Evolutionary conservation across 345 rosid species (phyloP).

Genomic region (Excoecaria agallocha): DNA sequence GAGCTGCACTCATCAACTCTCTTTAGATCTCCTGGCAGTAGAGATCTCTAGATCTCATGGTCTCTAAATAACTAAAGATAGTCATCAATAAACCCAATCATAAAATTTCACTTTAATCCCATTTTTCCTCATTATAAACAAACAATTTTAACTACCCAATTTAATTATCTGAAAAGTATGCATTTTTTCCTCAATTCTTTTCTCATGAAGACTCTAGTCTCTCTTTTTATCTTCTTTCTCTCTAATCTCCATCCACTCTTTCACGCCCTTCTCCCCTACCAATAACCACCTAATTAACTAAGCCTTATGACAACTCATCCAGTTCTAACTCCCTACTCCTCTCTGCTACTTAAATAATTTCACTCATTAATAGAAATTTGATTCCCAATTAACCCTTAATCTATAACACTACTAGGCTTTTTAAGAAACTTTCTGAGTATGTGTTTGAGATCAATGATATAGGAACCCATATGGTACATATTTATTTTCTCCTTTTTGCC

Average conservation of each 20-base stretch:
- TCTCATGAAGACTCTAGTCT: slow-evolving; percentile 27
- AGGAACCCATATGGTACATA: slow-evolving; percentile 76
- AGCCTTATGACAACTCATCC: slow-evolving; percentile 48
- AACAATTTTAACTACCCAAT: no score
- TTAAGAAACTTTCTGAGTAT: slow-evolving; percentile 60
- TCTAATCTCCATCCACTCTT: slow-evolving; percentile 8
- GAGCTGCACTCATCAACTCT: no score
- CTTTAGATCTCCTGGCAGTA: no score
- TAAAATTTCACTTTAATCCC: neutral
- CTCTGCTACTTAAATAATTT: slow-evolving; percentile 35
- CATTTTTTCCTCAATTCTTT: neutral
- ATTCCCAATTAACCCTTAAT: slow-evolving; percentile 38
- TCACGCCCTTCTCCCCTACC: slow-evolving; percentile 38
- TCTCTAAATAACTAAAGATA: no score
- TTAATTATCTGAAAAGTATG: neutral
- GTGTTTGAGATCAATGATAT: slow-evolving; percentile 51
- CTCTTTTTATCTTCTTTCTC: slow-evolving; percentile 22
- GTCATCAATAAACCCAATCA: neutral
- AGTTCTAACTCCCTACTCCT: slow-evolving; percentile 27
- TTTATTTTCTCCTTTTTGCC: slow-evolving; percentile 68
- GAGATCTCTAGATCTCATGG: no score
- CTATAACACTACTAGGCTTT: slow-evolving; percentile 62
- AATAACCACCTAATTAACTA: slow-evolving; percentile 67
- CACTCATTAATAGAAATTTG: slow-evolving; percentile 30
- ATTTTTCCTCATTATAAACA: no score